A percentile compares a stretch with the other conserved stretches of the same genome.
These are phyloP conservation scores for Rhizophagus sp. DNA, from an alignment of 192 early-diverging fungal species.

Conservation along the genomic window DNA sequence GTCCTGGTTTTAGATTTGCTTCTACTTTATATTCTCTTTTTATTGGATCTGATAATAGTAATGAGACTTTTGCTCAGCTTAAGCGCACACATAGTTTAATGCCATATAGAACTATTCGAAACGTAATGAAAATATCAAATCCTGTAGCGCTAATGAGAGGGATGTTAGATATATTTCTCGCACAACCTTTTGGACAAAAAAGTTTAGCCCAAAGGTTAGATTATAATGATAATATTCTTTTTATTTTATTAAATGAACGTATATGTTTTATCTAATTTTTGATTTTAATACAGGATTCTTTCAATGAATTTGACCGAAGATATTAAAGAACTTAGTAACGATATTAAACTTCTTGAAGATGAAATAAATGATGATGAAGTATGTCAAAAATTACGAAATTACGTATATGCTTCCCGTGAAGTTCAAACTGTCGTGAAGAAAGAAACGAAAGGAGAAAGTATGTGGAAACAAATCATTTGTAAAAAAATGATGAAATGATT, in stretches of 20 bases:
- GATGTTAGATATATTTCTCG: slow-evolving; percentile 56
- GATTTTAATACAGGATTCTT: slow-evolving; percentile 43
- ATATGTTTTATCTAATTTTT: background rate
- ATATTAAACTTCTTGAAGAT: slow-evolving; percentile 41
- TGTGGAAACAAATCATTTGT: background rate
- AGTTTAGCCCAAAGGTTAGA: slow-evolving; percentile 54
- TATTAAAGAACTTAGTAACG: slow-evolving; percentile 48
- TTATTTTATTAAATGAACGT: no score
- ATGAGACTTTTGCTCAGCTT: slow-evolving; percentile 48
- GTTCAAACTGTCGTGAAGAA: slow-evolving; percentile 29
- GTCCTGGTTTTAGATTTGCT: slow-evolving; percentile 41
- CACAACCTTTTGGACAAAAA: slow-evolving; percentile 57
- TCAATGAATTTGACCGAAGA: slow-evolving; percentile 55
- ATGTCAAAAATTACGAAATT: slow-evolving; percentile 53
- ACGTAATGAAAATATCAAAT: slow-evolving; percentile 54
- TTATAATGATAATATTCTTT: background rate
- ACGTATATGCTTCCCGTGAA: slow-evolving; percentile 38
- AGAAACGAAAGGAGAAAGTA: slow-evolving; percentile 26
- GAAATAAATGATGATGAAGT: slow-evolving; percentile 38
- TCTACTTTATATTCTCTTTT: slow-evolving; percentile 55
- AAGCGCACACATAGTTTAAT: slow-evolving; percentile 56
- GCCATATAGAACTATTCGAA: slow-evolving; percentile 53
- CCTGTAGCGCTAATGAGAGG: slow-evolving; percentile 58
- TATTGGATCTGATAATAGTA: slow-evolving; percentile 52
- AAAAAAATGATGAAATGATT: no score